Percentiles rank a stretch among this genome's conserved stretches.
These are phyloP conservation scores for Plasmodium fragile DNA, from an alignment of 169 alveolate species.

Conservation along the genomic window DNA sequence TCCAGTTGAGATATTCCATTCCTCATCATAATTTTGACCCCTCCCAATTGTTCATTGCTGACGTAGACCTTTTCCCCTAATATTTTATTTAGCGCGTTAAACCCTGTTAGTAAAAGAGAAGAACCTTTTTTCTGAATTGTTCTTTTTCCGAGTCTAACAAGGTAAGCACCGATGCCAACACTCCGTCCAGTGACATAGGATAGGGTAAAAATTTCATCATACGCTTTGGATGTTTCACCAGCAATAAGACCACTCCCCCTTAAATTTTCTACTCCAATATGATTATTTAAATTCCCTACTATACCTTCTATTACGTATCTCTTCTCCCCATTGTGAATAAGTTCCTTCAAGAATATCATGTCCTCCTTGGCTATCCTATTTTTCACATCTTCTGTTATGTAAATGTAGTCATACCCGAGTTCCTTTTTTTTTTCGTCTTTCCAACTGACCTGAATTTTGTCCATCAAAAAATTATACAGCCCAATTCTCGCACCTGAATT, in stretches of 20 bases:
- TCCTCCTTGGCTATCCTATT: conserved; percentile 77
- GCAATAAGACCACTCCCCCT: conserved; percentile 91
- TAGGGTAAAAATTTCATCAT: conserved; percentile 88
- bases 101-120: conserved; percentile 91
- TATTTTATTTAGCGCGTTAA: conserved; percentile 89
- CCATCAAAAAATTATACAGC: conserved; percentile 83
- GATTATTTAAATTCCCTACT: conserved; percentile 79
- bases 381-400: conserved; percentile 82
- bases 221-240: conserved; percentile 92
- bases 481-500: conserved; percentile 91
- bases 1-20: conserved; percentile 91
- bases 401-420: conserved; percentile 85
- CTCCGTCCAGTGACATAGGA: conserved; percentile 90
- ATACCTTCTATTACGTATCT: conserved; percentile 72
- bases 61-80: conserved; percentile 89
- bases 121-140: conserved; percentile 89
- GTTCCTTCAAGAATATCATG: conserved; percentile 79
- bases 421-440: conserved; percentile 83
- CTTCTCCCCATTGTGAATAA: conserved; percentile 79
- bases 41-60: conserved; percentile 92
- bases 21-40: conserved; percentile 90
- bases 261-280: conserved; percentile 90
- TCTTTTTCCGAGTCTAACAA: conserved; percentile 90
- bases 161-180: conserved; percentile 93
- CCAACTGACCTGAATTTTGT: conserved; percentile 82